Evolutionary conservation across 2,329 filamentous ascomycete species (phyloP), one percentile per base, ranked within the genome.

Genomic region (Lithohypha guttulata): DNA sequence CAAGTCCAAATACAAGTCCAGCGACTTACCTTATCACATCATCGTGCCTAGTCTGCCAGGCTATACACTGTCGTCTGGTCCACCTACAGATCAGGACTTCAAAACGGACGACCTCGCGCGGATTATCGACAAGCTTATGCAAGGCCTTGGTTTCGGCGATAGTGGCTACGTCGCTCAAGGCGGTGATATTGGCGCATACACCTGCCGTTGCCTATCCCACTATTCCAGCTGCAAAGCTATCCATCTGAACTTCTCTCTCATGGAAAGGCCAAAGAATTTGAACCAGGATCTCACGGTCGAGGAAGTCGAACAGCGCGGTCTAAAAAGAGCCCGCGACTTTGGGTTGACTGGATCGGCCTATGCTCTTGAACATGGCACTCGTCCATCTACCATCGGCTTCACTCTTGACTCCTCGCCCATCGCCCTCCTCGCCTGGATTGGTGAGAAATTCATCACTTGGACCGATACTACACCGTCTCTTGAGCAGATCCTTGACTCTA

Each of bases 1-100:
- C 1, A 53, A 53, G 18, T 50, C 59, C 2, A 67, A 30, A 14
- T 75, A 75, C 50, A 62, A 63, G 0, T 61, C 70, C 0, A 56
- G 65, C 0, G 60, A 57, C 0, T 55, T 77, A 11, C 73, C 73
- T 0, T 77, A 71, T 49, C 72, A 77, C 46, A 53, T 77, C 29
- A 62, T 77, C 23, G 65, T 70, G 0, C 73, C 73, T 0, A 71
- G 67, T 0, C 55, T 76, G 2, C 69, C 71, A 0, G 74, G 71
- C 8, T 77, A 70, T 48, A 60, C 62, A 0, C 66, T 71, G 43
- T 73, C 69, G 0, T 63, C 61, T 1, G 54, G 60, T 0, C 68
- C 70, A 1, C 66, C 72, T 0, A 29, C 63, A 4, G 59, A 68
- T 37, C 57, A 55, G 11, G 55, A 73, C 45, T 72, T 65, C 46